Base-by-base conservation (phyloP, 2,329 filamentous ascomycete species). In the Exophiala xenobiotica region DNA sequence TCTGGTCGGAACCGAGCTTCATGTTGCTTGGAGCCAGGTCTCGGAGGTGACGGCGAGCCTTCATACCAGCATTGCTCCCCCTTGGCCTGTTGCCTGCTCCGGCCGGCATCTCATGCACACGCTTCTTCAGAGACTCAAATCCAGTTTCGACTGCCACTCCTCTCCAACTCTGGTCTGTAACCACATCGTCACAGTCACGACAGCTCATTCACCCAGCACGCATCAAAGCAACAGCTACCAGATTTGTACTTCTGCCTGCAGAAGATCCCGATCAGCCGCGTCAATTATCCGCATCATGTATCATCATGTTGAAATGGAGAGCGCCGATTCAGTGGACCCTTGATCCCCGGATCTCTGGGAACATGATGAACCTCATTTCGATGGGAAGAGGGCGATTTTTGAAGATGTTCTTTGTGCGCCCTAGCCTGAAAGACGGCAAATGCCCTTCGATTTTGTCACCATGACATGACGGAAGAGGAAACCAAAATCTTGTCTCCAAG, bases 401-500 rank as follows among this genome's bases (percentile, higher is more conserved):
- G 79, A 78, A 79, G 89, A 95, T 85, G 89, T 91, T 73, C 82
- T 96, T 96, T 95, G 88, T 87, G 80, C 88, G 88, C 79, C 84
- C 78, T 67, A 77, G 81, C 81, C 70, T 68, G 67, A 64, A 67
- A 60, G 57, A 65, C 42, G 53, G 54, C 54, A 54, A 60, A 58
- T 58, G 63, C 64, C 65, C 67, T 61, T 66, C 63, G 48, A 63
- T 47, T 39, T 56, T 61, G 63, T 40, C 64, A 39, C 51, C 48
- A 67, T 27, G 50, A 42, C 39, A 52, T 45, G 12, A 52, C 64
- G 65, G 82, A 82, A 83, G 86, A 85, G 87, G 86, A 91, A 76
- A 87, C 76, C 86, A 95, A 96, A 96, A 90, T 93, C 88, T 75
- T 83, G 86, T 95, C 89, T 85, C 78, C 70, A 87, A 88, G 84